Evolutionary conservation across 2,329 filamentous ascomycete genomes (phyloP), one percentile per base, ranked within the genome.

Genomic region (Curvularia eragrostidis): DNA sequence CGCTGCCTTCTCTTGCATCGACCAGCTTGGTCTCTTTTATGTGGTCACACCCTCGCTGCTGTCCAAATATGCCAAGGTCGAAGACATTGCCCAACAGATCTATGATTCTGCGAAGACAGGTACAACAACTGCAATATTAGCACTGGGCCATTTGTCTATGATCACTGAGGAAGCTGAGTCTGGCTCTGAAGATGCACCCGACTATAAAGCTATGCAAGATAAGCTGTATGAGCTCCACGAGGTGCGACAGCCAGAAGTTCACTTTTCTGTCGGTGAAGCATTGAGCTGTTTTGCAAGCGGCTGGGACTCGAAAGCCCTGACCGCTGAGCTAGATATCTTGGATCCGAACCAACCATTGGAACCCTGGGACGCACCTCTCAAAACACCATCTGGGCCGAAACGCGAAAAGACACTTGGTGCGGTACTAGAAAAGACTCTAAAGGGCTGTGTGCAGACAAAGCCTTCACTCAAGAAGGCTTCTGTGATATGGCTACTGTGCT

Each of bases 401-500:
- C 73, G 75, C 51, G 60, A 61, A 57, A 68, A 75, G 83, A 50
- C 78, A 89, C 59, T 78, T 24, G 78, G 78, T 8, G 77, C 80
- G 0, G 82, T 91, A 1, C 79, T 96, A 5, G 85, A 91, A 58
- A 93, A 89, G 71, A 84, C 96, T 1, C 82, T 98, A 46, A 79
- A 80, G 2, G 89, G 95, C 68, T 95, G 90, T 78, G 89, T 90
- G 68, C 87, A 89, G 8, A 92, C 91, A 0, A 97, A 97, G 70
- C 95, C 95, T 1, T 90, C 93, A 0, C 81, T 97, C 4, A 88
- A 93, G 66, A 97, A 97, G 73, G 93, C 94, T 3, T 94, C 93
- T 0, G 93, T 93, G 0, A 96, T 99, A 66, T 98, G 95, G 95
- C 84, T 98, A 0, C 88, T 98, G 58, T 96, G 90, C 70, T 79